Base-by-base conservation (phyloP, 352 stramenopile genomes). In the Globisporangium okanoganense region DNA sequence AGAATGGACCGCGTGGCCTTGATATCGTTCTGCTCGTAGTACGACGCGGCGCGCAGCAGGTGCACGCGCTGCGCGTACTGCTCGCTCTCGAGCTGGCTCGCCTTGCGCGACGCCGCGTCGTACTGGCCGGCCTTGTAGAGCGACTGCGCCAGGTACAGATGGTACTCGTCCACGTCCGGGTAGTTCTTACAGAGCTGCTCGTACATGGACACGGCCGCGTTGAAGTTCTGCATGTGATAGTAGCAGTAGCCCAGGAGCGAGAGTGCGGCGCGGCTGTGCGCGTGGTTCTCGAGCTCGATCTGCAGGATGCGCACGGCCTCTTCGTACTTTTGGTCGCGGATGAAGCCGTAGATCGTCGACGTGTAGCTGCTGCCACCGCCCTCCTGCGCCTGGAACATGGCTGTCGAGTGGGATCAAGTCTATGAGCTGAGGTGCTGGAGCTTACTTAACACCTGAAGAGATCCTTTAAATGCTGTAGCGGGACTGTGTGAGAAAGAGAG, bases 201-300 rank as follows among this genome's bases (percentile, higher is more conserved):
- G 70, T 99, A 99, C 75, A 97, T 97, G 57, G 82, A 74, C 40
- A 96, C 90, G 6, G 96, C 94, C 45, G 84, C 74, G 33, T 78
- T 66, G 70, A 94, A 99, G 68, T 98, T 95, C 72, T 98, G 84
- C 70, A 97, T 77, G 70, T 98, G 89, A 76, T 99, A 99, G 75
- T 97, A 98, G 77, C 94, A 98, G 72, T 98, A 99, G n/a, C 88
- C 96, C n/a, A 99, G 76, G 22, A 99, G 73, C 25, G 93, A 98
- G 14, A 99, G 72, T 20, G 90, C 87, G 7, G 96, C 89, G 33
- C 96, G 80, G 68, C 81, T 97, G 62, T 94, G 82, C 49, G 96
- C 85, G 63, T 98, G 97, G 65, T 96, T 97, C 68, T 98, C 88
- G 29, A 97, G 72, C 63, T 97, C 87, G 58, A 95, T 94, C 67